phyloP scores from a whole-genome alignment of 1,284 basidiomycete genomes.

The Vanrija sp. region DNA sequence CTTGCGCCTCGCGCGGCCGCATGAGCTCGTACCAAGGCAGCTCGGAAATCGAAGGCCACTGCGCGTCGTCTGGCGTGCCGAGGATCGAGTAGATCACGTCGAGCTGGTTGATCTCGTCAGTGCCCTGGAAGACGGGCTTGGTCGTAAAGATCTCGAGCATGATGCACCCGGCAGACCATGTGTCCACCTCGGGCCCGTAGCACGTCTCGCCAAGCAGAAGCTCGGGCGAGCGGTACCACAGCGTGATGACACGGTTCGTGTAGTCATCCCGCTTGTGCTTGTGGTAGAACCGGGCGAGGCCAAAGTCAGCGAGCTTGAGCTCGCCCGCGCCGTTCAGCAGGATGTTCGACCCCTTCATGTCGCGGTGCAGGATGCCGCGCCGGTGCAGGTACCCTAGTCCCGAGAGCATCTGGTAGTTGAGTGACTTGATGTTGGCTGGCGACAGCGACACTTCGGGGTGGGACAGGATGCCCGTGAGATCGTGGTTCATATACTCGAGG shows the following conservation, averaged over 20 bases:
- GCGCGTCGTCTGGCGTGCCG: slow-evolving; percentile 77
- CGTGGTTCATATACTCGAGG: slow-evolving; percentile 99
- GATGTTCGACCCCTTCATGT: slow-evolving; percentile 98
- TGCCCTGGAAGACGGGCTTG: slow-evolving; percentile 92
- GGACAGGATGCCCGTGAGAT: slow-evolving; percentile 89
- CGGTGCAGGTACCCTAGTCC: slow-evolving; percentile 93
- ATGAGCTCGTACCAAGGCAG: slow-evolving; percentile 99
- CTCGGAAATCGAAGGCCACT: slow-evolving; percentile 76
- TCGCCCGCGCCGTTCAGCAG: slow-evolving; percentile 89
- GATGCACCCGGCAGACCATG: slow-evolving; percentile 99
- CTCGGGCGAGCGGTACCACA: slow-evolving; percentile 98
- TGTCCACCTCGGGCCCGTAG: slow-evolving; percentile 98
- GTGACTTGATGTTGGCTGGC: slow-evolving; percentile 85
- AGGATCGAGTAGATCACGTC: slow-evolving; percentile 86
- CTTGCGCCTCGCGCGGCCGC: slow-evolving; percentile 67
- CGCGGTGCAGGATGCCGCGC: slow-evolving; percentile 92
- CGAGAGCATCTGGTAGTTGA: slow-evolving; percentile 88
- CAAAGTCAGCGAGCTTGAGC: slow-evolving; percentile 96
- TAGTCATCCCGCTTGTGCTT: slow-evolving; percentile 83
- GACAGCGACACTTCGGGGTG: slow-evolving; percentile 83
- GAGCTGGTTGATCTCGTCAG: slow-evolving; percentile 94
- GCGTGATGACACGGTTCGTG: slow-evolving; percentile 96
- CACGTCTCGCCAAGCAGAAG: slow-evolving; percentile 91
- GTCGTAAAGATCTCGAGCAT: slow-evolving; percentile 96
- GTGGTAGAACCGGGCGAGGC: slow-evolving; percentile 93